Conservation (phyloP, 139 green algal species). For the Haematococcus lacustris region DNA sequence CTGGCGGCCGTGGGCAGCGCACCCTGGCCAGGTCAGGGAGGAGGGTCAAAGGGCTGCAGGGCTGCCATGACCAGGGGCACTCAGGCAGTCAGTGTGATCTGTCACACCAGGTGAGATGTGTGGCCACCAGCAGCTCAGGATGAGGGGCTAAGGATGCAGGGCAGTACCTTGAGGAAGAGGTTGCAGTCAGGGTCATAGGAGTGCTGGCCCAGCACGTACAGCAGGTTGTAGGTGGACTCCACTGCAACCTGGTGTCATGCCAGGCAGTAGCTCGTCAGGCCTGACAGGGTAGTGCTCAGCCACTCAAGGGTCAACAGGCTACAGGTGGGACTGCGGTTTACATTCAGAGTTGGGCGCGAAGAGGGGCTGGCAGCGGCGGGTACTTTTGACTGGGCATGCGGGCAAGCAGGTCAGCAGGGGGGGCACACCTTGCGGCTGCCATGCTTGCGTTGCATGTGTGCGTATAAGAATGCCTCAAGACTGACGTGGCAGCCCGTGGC, state of each 20-base stretch:
- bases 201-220: conserved; percentile 41
- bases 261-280: no score
- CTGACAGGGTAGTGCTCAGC: no score
- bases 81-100: no score
- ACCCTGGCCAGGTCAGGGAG: no score
- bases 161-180: conserved; percentile 28
- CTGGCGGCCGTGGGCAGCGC: background rate
- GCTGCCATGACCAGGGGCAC: no score
- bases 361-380: background rate
- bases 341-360: no score
- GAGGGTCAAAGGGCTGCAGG: no score
- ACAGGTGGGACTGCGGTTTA: no score
- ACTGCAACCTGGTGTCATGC: no score
- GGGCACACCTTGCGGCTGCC: conserved; percentile 6
- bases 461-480: conserved; percentile 16
- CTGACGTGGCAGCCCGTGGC: conserved; percentile 5
- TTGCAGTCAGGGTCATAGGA: conserved; percentile 44
- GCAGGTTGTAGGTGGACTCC: conserved; percentile 40
- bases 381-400: background rate
- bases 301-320: no score
- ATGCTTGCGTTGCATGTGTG: conserved; percentile 20
- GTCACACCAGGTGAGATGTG: no score
- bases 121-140: no score
- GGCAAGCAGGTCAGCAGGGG: background rate
- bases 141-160: background rate